Evolutionary conservation across 2,329 filamentous ascomycete genomes (phyloP), one percentile per base, ranked within the genome.

Genomic region (Xylariaceae sp.): DNA sequence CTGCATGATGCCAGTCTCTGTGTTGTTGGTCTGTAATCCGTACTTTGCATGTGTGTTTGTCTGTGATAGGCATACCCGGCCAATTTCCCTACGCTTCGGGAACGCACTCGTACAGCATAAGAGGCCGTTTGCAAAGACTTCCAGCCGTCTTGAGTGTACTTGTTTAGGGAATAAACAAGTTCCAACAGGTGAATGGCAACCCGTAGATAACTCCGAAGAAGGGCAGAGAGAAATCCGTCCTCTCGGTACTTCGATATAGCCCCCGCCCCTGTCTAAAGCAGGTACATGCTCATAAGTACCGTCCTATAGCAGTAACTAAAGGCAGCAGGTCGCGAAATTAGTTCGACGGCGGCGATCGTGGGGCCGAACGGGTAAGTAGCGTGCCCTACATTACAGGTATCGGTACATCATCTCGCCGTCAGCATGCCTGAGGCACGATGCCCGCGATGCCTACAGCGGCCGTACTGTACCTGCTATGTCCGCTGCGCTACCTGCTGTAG

Each of bases 261-360:
- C 23, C 23, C 23, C 23, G 23, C 23, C 23, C 23, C 13, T n/a
- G 5, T 45, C 3, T 45, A 45, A n/a, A 6, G 10, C 13, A n/a
- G 42, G n/a, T n/a, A n/a, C 10, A n/a, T 45, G 11, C 10, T n/a
- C 11, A n/a, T 51, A 51, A 11, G 54, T 62, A 50, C 55, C 42
- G 23, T 30, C 23, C 23, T 30, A 30, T 30, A 30, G 23, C 23
- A 30, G 23, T 30, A 30, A 30, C 23, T 30, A 30, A 45, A 15
- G 42, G 42, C 11, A 59, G 59, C 65, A 69, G 10, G 48, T 50
- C 69, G 67, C 67, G 68, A 70, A 66, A 70, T 70, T 67, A 70
- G 59, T 48, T 53, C n/a, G 35, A 55, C 51, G 58, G 54, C 56
- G 45, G 51, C 15, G 15, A 58, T 61, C 51, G 47, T 53, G 57